These are phyloP conservation scores for Fusarium ramigenum DNA, from an alignment of 2,329 filamentous ascomycete species.

Conservation along the genomic window DNA sequence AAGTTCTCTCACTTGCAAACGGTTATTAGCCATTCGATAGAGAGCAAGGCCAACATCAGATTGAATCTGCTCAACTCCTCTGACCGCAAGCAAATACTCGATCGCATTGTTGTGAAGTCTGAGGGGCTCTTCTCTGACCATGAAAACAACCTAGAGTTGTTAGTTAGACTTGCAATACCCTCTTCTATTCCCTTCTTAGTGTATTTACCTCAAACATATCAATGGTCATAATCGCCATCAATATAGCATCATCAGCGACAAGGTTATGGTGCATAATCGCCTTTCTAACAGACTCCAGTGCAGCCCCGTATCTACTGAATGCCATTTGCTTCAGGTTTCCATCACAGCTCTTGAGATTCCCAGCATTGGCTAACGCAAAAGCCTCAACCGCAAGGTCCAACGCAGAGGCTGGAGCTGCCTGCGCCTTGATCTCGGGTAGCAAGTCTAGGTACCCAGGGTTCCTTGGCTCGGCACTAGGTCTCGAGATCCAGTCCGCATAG, in stretches of 20 bases:
- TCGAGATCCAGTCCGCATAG: background rate
- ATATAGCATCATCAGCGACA: background rate
- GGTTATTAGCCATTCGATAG: background rate
- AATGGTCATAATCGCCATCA: background rate
- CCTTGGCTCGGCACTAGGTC: background rate
- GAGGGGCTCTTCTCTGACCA: background rate
- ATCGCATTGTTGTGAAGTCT: background rate
- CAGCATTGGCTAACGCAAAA: background rate
- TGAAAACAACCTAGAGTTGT: background rate
- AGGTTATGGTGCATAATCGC: background rate
- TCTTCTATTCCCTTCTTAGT: fast-evolving
- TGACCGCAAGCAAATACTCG: background rate
- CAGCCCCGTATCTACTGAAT: background rate
- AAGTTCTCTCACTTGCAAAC: background rate
- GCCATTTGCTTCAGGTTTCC: background rate
- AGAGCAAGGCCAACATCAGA: background rate
- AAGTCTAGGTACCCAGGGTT: background rate
- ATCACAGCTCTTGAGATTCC: background rate
- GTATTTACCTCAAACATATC: background rate
- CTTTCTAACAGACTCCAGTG: background rate
- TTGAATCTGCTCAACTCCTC: background rate
- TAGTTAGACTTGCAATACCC: fast-evolving
- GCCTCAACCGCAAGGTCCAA: background rate
- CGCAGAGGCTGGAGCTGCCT: background rate
- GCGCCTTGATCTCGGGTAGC: background rate